Conservation (phyloP, 805 yeast species). For the Kuraishia ogatae region DNA sequence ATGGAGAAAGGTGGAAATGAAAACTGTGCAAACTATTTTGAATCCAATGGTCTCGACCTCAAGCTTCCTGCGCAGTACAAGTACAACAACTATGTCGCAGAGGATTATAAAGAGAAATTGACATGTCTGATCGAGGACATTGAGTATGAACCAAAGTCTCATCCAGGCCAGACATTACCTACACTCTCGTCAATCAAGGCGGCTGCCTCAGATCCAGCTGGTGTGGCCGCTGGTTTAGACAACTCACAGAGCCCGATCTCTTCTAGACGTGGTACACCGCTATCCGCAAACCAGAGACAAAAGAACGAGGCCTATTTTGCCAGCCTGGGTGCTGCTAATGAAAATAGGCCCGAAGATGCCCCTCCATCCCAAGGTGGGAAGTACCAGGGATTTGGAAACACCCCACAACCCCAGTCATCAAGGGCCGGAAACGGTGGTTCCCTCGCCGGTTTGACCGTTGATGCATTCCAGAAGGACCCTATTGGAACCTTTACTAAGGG, state of each 20-base stretch:
- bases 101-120: conserved; percentile 80
- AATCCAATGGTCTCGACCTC: conserved; percentile 60
- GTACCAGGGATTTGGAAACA: conserved; percentile 84
- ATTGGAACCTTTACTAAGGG: conserved; percentile 86
- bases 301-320: conserved; percentile 81
- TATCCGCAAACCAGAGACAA: conserved; percentile 29
- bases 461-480: conserved; percentile 75
- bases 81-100: conserved; percentile 88
- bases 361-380: conserved; percentile 95
- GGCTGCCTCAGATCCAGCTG: conserved; percentile 1
- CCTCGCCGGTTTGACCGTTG: conserved; percentile 50
- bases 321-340: conserved; percentile 64
- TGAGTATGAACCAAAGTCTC: conserved; percentile 61
- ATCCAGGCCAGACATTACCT: conserved; percentile 36
- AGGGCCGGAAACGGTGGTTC: conserved; percentile 9
- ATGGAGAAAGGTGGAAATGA: conserved; percentile 96
- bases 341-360: conserved; percentile 61
- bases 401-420: conserved; percentile 41
- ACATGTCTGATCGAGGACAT: conserved; percentile 68
- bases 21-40: conserved; percentile 60
- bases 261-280: conserved; percentile 8
- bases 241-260: conserved; percentile 3
- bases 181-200: conserved; percentile 9
- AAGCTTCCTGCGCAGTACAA: conserved; percentile 59
- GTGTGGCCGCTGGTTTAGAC: not conserved